Evolutionary conservation across 2,329 filamentous ascomycete genomes (phyloP), one percentile per base, ranked within the genome.

Genomic region (Penicillium sp.): DNA sequence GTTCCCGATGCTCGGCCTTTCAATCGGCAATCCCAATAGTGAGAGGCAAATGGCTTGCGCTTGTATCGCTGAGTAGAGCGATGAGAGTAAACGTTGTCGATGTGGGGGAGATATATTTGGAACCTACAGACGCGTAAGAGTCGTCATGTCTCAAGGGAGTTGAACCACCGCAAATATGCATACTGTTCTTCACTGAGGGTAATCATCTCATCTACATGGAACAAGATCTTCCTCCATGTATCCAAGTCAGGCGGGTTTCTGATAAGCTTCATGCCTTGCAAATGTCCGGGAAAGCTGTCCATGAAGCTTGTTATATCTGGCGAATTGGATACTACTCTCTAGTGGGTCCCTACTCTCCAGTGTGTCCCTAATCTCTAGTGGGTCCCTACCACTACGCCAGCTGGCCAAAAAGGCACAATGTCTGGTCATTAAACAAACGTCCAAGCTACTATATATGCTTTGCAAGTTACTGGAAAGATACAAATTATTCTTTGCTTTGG

Each of bases 21-120:
- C 71, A 93, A 84, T 37, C 91, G 85, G 71, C 91, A 94, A 77
- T 93, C 91, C 88, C 89, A 93, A 76, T 93, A 94, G 76, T 93
- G 90, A 1, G 89, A 92, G 57, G 92, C 83, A 67, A 93, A 91
- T n/a, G 89, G 88, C 69, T 91, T 92, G 70, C 89, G 88, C 79
- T 93, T 93, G 76, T 93, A 92, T 57, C 83, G 84, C 73, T 93
- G 91, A 2, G 90, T 93, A 1, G 90, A 93, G 63, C 90, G 88
- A 77, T 93, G 91, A 28, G 90, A 93, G 77, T 93, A 94, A 68
- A 93, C 85, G 73, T 93, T 93, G 79, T 93, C 91, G 67, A 94
- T 84, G 75, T 93, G 90, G 0, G 90, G 90, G 70, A 93, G 93
- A 76, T 93, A 94, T 6, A 86, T 92, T 70, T 91, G 85, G 72